Percentiles rank a stretch among this genome's conserved stretches.
Conservation (phyloP, 2,329 filamentous ascomycete genomes). For the Fusarium sacchari region DNA sequence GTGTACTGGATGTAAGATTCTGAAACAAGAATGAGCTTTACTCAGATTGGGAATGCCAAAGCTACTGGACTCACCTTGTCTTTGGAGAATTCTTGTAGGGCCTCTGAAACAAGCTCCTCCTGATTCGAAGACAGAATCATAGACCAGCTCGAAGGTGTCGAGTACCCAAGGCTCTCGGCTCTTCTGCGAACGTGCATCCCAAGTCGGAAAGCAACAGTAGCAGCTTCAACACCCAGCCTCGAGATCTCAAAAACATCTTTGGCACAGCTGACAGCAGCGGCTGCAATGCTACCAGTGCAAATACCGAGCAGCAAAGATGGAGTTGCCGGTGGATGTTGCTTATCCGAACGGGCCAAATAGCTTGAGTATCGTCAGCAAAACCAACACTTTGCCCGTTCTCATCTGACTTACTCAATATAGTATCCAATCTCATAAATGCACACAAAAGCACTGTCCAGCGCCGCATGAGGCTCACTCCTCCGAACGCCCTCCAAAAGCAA, state of each 20-base stretch:
- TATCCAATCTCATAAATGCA: constrained; percentile 1
- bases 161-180: neutral
- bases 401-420: neutral
- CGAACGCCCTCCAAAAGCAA: neutral
- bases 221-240: neutral
- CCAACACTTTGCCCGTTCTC: rapidly evolving
- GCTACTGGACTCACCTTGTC: rapidly evolving
- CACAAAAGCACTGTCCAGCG: neutral
- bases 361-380: neutral
- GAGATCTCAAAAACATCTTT: neutral
- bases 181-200: neutral
- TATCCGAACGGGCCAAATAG: neutral
- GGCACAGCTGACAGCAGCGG: rapidly evolving
- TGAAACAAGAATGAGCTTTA: rapidly evolving
- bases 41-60: rapidly evolving
- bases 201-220: neutral
- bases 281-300: neutral
- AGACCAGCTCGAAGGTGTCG: neutral
- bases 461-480: neutral
- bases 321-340: neutral
- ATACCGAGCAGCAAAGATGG: neutral
- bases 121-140: neutral
- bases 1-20: neutral
- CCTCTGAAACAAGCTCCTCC: neutral
- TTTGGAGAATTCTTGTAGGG: neutral